Evolutionary conservation across 352 stramenopile genomes (phyloP).

Genomic region (Globisporangium heterothallicum): DNA sequence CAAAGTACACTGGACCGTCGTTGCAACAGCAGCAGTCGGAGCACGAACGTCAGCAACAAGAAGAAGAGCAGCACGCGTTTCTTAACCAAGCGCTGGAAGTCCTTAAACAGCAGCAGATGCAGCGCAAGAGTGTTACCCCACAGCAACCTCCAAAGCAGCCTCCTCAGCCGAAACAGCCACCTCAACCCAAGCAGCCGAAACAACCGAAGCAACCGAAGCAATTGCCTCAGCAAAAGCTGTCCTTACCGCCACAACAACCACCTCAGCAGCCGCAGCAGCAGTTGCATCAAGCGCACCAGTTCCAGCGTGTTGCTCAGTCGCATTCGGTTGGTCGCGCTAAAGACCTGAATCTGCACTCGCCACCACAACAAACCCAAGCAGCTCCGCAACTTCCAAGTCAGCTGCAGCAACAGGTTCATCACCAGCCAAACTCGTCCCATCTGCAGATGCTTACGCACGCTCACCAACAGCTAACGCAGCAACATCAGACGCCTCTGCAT

Average conservation of each 20-base stretch:
- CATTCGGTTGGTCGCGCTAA: constrained; percentile 1
- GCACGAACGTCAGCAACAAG: constrained; percentile 17
- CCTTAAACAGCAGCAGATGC: constrained; percentile 24
- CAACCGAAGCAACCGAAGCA: constrained; percentile 2
- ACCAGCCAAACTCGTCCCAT: constrained; percentile 18
- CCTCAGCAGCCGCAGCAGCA: constrained; percentile 25
- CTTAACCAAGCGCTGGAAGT: constrained; percentile 41
- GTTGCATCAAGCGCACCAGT: constrained; percentile 28
- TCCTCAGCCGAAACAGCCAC: constrained; percentile 7
- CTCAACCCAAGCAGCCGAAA: constrained; percentile 17
- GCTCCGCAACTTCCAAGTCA: constrained; percentile 13
- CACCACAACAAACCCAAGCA: constrained; percentile 1
- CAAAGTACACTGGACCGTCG: constrained; percentile 1
- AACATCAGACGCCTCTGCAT: constrained; percentile 30
- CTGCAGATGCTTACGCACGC: constrained; percentile 35
- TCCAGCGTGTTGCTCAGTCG: constrained; percentile 11
- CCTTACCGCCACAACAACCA: constrained; percentile 20
- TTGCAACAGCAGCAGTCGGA: constrained; percentile 15
- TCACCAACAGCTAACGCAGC: constrained; percentile 12
- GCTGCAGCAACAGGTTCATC: constrained; percentile 14
- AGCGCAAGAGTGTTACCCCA: constrained; percentile 4
- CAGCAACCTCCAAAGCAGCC: constrained; percentile 3
- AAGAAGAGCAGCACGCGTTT: constrained; percentile 31
- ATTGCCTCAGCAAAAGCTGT: constrained; percentile 14
- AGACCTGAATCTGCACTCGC: constrained; percentile 14